Base-by-base conservation (phyloP, 306 rosid genomes). In the Hippophae tibetana region DNA sequence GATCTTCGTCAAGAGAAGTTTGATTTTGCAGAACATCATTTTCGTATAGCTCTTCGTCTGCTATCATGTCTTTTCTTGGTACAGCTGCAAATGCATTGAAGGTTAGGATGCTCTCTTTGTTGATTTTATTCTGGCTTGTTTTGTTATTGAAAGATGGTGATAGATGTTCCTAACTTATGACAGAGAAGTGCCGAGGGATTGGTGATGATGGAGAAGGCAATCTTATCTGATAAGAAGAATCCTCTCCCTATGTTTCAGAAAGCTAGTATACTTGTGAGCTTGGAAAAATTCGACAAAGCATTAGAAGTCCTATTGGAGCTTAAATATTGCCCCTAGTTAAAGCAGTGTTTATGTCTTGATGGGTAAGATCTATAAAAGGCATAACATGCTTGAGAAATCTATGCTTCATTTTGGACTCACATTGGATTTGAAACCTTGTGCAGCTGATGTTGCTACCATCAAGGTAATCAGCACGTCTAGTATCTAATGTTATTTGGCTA, bases 221-320 rank as follows among this genome's bases (percentile, higher is more conserved):
- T 93, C 60, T 65, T 66, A 66, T 95, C 99, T 7, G 99, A 93
- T 78, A 81, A 77, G 84, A 89, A 86, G 79, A 93, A 93, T 66
- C 99, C 99, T 42, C 85, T 93, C 70, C 99, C 99, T 47, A 93
- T 89, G 95, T 93, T 88, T 84, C 99, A 93, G 60, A 93, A 93
- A 85, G 99, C 99, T 50, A 89, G 74, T 64, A 89, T 93, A 73
- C 85, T 93, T 38, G 57, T 81, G 81, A 79, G 83, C 72, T 74
- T 89, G 72, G 95, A 86, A 60, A 76, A 57, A 14, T 89, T 82
- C 48, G 95, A 93, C 1, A 85, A 89, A 69, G 99, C 99, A 47
- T 64, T 93, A 75, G 87, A 78, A 62, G 95, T 86, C 64, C 76
- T 93, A 41, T 85, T 86, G 78, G 94, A 89, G 73, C 95, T 93